These are phyloP conservation scores for Ceratocystis alfenasii DNA, from an alignment of 2,329 filamentous ascomycete species.

Conservation along the genomic window DNA sequence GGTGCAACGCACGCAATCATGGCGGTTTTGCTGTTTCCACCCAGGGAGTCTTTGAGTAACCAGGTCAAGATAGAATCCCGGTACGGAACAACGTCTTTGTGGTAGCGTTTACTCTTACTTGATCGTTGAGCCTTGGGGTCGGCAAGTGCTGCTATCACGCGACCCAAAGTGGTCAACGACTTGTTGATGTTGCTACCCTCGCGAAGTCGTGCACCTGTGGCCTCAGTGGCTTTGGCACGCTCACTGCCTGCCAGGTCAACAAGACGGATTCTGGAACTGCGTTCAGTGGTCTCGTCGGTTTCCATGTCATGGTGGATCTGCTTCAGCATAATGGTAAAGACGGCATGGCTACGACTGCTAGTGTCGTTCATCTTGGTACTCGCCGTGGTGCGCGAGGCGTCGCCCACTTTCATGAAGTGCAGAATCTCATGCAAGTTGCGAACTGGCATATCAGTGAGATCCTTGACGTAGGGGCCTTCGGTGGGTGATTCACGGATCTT, in stretches of 20 bases:
- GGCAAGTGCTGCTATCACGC: conserved; percentile 84
- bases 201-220: conserved; percentile 76
- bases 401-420: conserved; percentile 80
- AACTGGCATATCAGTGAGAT: conserved; percentile 85
- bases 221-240: conserved; percentile 88
- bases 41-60: conserved; percentile 90
- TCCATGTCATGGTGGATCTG: conserved; percentile 96
- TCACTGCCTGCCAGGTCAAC: conserved; percentile 94
- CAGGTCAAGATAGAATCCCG: conserved; percentile 74
- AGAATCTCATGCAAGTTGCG: conserved; percentile 78
- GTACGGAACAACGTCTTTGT: conserved; percentile 65
- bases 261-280: conserved; percentile 81
- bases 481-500: conserved; percentile 93
- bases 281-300: conserved; percentile 94
- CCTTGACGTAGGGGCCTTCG: conserved; percentile 93
- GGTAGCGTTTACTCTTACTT: conserved; percentile 37
- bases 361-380: conserved; percentile 99
- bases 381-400: conserved; percentile 74
- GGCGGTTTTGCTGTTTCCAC: conserved; percentile 94
- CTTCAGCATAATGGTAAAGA: conserved; percentile 96
- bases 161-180: conserved; percentile 85
- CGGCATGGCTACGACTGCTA: conserved; percentile 86
- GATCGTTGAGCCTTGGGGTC: conserved; percentile 42
- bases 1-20: conserved; percentile 98
- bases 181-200: conserved; percentile 99